These are phyloP conservation scores for Aspergillus alliaceus DNA, from an alignment of 2,329 filamentous ascomycete genomes.

Conservation along the genomic window DNA sequence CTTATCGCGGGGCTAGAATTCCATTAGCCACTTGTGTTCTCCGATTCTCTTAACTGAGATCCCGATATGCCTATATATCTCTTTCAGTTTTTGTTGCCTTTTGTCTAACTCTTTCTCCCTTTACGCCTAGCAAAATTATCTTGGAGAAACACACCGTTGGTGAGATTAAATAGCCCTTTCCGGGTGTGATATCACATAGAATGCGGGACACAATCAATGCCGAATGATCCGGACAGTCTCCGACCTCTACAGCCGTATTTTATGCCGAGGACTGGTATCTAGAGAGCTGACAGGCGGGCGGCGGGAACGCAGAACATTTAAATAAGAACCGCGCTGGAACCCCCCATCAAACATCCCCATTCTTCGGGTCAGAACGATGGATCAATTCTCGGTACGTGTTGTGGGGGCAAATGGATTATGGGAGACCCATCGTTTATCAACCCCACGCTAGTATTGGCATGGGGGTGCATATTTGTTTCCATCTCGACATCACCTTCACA, in stretches of 20 bases:
- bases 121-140: neutral
- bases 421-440: neutral
- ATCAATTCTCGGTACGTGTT: neutral
- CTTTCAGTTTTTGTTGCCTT: neutral
- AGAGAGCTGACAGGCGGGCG: neutral
- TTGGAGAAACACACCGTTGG: neutral
- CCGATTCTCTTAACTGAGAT: neutral
- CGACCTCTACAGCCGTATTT: slow-evolving; percentile 2
- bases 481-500: neutral
- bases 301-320: neutral
- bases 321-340: neutral
- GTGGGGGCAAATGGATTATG: neutral
- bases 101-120: neutral
- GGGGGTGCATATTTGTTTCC: neutral
- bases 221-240: slow-evolving; percentile 15
- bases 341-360: neutral
- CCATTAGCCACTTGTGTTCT: neutral
- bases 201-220: neutral
- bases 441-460: slow-evolving; percentile 10
- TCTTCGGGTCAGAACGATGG: neutral
- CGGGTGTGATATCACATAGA: neutral
- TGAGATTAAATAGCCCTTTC: neutral
- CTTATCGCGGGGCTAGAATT: neutral
- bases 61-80: neutral
- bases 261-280: neutral